Conservation (phyloP, 306 rosid species). For the Lathyrus aphaca region DNA sequence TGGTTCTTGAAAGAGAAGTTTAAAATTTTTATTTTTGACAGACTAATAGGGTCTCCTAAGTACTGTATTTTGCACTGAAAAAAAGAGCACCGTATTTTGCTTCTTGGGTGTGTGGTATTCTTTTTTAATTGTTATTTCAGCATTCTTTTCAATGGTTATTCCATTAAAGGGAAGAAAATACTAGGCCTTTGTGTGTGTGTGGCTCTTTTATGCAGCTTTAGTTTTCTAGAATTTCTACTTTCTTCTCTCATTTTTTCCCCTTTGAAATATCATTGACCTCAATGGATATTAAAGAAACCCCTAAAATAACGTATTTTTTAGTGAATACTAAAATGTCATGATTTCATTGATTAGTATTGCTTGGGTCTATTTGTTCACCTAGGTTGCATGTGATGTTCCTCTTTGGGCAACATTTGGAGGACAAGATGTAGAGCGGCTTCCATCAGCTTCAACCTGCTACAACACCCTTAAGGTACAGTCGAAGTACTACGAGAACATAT, state of each 20-base stretch:
- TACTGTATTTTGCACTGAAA: background rate
- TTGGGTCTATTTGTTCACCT: constrained; percentile 34
- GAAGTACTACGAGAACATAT: constrained; percentile 33
- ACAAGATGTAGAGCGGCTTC: constrained; percentile 97
- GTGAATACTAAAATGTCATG: constrained; percentile 24
- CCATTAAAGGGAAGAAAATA: constrained; percentile 22
- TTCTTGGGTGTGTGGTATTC: background rate
- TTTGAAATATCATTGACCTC: constrained; percentile 14
- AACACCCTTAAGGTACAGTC: constrained; percentile 85
- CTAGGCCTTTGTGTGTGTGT: background rate
- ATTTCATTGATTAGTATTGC: background rate
- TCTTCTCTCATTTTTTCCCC: background rate
- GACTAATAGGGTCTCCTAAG: constrained; percentile 1
- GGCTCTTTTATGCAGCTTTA: background rate
- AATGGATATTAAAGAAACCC: constrained; percentile 9
- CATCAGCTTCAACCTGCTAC: constrained; percentile 98
- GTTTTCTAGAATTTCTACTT: constrained; percentile 13
- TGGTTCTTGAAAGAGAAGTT: constrained; percentile 13
- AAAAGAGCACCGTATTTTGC: background rate
- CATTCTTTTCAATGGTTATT: background rate
- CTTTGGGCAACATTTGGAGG: constrained; percentile 94
- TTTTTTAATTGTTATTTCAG: constrained; percentile 1
- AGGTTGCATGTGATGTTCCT: constrained; percentile 90
- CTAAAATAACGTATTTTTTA: constrained; percentile 14
- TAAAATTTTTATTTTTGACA: background rate